These are phyloP conservation scores for Mrakia frigida DNA, from an alignment of 768 basidiomycete genomes.

Conservation along the genomic window DNA sequence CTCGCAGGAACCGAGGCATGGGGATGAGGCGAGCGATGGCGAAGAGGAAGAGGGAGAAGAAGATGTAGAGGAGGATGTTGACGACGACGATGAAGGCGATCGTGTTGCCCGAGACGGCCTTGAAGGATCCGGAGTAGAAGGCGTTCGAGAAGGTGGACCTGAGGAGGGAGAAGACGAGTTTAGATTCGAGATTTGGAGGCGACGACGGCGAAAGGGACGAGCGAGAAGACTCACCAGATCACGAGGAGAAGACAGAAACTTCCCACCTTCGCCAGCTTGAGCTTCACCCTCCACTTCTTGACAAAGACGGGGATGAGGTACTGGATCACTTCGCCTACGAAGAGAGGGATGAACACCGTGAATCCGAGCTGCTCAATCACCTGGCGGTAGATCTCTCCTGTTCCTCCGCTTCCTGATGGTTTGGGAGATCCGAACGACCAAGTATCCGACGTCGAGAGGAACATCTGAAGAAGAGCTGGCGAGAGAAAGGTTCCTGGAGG, in stretches of 20 bases:
- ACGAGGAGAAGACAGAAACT: constrained; percentile 38
- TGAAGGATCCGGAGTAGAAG: constrained; percentile 38
- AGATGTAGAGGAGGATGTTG: constrained; percentile 31
- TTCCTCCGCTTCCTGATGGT: constrained; percentile 34
- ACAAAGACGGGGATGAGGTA: constrained; percentile 36
- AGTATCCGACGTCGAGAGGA: constrained; percentile 24
- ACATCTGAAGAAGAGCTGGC: constrained; percentile 38
- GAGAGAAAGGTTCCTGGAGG: constrained; percentile 37
- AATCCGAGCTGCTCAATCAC: constrained; percentile 39
- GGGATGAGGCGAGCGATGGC: constrained; percentile 26
- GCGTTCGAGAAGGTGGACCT: constrained; percentile 37
- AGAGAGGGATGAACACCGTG: constrained; percentile 41
- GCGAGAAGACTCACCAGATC: constrained; percentile 36
- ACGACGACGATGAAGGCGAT: constrained; percentile 25
- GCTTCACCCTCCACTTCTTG: constrained; percentile 34
- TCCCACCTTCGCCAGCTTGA: constrained; percentile 38
- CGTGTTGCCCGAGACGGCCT: constrained; percentile 33
- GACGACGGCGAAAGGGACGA: neutral
- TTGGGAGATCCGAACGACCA: constrained; percentile 34
- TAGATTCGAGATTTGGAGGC: neutral
- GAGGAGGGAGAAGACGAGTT: neutral
- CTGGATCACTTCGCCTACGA: constrained; percentile 41
- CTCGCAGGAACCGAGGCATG: constrained; percentile 20
- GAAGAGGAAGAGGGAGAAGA: constrained; percentile 28
- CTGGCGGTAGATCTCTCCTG: constrained; percentile 35